Conservation (phyloP, 768 basidiomycete species). For the Krasilnikovozyma curviuscula region DNA sequence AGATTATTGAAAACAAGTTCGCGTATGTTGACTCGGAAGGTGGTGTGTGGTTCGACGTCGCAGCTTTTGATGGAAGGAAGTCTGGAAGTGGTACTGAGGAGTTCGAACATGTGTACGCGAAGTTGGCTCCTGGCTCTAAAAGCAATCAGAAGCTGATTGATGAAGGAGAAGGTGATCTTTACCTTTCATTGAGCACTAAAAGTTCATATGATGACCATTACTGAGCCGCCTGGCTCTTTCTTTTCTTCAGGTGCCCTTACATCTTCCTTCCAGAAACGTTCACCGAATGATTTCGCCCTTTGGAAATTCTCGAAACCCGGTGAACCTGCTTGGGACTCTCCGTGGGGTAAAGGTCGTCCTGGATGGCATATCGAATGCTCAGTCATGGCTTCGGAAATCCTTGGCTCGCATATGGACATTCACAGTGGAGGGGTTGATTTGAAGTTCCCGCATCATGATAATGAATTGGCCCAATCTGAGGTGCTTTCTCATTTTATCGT, state of each 20-base stretch:
- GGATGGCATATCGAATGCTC: slow-evolving; percentile 99
- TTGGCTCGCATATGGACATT: slow-evolving; percentile 85
- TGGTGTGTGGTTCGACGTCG: slow-evolving; percentile 81
- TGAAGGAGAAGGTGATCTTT: slow-evolving; percentile 62
- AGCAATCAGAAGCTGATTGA: slow-evolving; percentile 74
- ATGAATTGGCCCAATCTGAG: slow-evolving; percentile 95
- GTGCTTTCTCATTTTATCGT: slow-evolving; percentile 24
- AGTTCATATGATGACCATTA: neutral
- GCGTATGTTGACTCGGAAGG: slow-evolving; percentile 50
- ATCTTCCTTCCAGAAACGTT: slow-evolving; percentile 43
- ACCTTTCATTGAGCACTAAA: neutral
- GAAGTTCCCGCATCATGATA: slow-evolving; percentile 98
- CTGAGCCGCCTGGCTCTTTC: neutral
- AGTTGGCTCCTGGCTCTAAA: slow-evolving; percentile 89
- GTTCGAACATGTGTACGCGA: slow-evolving; percentile 62
- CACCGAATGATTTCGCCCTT: slow-evolving; percentile 82
- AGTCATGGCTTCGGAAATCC: slow-evolving; percentile 83
- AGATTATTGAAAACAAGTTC: slow-evolving; percentile 69
- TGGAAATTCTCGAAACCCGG: slow-evolving; percentile 96
- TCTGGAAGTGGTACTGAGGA: slow-evolving; percentile 12
- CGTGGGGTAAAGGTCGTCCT: slow-evolving; percentile 88
- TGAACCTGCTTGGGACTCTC: slow-evolving; percentile 88
- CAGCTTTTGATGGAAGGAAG: slow-evolving; percentile 42
- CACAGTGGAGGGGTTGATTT: slow-evolving; percentile 94
- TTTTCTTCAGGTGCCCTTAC: slow-evolving; percentile 37